These are phyloP conservation scores for Eucalyptus sideroxylon DNA, from an alignment of 345 rosid genomes.

Conservation along the genomic window DNA sequence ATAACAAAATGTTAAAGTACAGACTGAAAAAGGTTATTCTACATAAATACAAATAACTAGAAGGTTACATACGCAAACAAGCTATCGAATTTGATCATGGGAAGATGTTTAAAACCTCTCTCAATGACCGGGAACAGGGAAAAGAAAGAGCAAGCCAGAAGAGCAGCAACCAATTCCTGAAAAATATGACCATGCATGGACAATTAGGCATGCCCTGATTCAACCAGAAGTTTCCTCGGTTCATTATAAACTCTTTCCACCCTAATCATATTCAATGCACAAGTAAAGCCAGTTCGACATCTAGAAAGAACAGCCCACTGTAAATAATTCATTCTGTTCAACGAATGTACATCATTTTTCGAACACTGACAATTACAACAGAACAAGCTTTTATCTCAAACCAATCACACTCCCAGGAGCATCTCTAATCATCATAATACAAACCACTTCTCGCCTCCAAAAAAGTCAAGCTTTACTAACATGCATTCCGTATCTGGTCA, in stretches of 20 bases:
- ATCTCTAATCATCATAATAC: not conserved
- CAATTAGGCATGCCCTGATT: not conserved
- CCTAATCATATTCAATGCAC: not conserved
- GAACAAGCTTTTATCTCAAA: not conserved
- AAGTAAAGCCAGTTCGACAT: not conserved
- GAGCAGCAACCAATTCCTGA: slow-evolving; percentile 82
- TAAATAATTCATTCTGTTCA: not conserved
- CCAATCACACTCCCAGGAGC: not conserved
- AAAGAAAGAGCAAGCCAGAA: slow-evolving; percentile 79
- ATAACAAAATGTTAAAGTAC: not conserved
- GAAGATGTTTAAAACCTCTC: slow-evolving; percentile 57
- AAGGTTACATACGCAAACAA: slow-evolving; percentile 69
- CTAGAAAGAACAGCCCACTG: not conserved
- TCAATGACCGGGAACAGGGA: slow-evolving; percentile 62
- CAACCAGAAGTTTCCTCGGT: not conserved
- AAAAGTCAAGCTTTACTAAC: not conserved
- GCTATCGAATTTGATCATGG: slow-evolving; percentile 68
- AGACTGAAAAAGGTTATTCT: not conserved
- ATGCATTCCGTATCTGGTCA: not conserved
- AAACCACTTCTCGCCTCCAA: not conserved
- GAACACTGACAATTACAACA: not conserved
- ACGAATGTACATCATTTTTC: not conserved
- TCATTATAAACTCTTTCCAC: not conserved
- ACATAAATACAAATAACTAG: not conserved
- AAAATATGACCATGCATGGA: not conserved